Evolutionary conservation across 2,329 filamentous ascomycete species (phyloP).

Genomic region (Ceratocystis albifundus): DNA sequence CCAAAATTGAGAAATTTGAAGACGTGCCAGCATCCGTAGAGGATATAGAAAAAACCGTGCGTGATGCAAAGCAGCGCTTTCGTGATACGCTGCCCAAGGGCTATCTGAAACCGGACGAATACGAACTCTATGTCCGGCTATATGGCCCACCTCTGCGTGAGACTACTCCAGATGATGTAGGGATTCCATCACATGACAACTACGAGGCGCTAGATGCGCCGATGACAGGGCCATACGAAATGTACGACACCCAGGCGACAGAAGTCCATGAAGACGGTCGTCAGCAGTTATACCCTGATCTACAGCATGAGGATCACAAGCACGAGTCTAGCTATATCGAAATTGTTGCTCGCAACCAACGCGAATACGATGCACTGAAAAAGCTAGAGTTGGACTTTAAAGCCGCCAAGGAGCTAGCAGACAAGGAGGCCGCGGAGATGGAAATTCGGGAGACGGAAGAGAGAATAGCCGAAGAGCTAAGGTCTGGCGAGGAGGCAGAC

Average conservation of each 20-base stretch:
- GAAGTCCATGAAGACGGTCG: constrained; percentile 17
- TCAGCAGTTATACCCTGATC: constrained; percentile 16
- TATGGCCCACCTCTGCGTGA: constrained; percentile 64
- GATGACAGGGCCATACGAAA: constrained; percentile 10
- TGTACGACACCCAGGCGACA: constrained; percentile 13
- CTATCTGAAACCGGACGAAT: constrained; percentile 59
- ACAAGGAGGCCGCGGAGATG: constrained; percentile 29
- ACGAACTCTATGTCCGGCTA: constrained; percentile 62
- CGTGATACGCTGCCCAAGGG: constrained; percentile 64
- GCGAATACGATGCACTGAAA: constrained; percentile 44
- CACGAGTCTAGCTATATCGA: constrained; percentile 32
- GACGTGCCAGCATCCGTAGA: neutral
- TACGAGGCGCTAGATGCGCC: constrained; percentile 23
- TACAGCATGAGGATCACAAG: constrained; percentile 11
- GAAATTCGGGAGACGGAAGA: constrained; percentile 29
- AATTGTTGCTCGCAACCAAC: constrained; percentile 41
- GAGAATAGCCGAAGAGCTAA: constrained; percentile 3
- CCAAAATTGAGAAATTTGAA: neutral
- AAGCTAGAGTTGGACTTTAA: constrained; percentile 49
- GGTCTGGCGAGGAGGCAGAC: constrained; percentile 26
- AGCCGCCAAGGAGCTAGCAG: constrained; percentile 30
- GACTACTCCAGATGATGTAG: constrained; percentile 49
- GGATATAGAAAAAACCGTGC: constrained; percentile 52
- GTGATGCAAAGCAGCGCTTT: constrained; percentile 61
- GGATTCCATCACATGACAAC: constrained; percentile 32